Percentiles rank a stretch among this genome's conserved stretches.
These are phyloP conservation scores for Claviceps capensis DNA, from an alignment of 2,329 filamentous ascomycete genomes.

Conservation along the genomic window DNA sequence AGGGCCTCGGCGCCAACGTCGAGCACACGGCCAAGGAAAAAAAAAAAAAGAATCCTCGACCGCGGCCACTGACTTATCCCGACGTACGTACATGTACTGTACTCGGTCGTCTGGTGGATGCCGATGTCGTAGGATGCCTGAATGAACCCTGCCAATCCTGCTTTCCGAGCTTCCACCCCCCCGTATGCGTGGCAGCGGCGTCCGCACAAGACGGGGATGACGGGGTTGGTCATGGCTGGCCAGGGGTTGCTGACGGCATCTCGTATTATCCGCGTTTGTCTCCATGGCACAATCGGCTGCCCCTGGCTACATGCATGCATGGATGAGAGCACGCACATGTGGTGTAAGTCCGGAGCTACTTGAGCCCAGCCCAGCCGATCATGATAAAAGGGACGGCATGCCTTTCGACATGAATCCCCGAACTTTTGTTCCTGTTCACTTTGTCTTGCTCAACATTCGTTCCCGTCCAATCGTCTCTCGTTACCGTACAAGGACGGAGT, in stretches of 20 bases:
- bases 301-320: background rate
- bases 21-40: background rate
- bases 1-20: background rate
- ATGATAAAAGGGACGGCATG: constrained; percentile 1
- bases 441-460: background rate
- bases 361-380: background rate
- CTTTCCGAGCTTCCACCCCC: background rate
- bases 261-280: constrained; percentile 7
- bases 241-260: constrained; percentile 6
- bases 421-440: background rate
- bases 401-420: background rate
- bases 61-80: background rate
- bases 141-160: background rate
- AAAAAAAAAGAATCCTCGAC: background rate
- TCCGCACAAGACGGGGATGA: background rate
- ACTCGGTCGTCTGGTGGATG: background rate
- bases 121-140: background rate
- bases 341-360: background rate
- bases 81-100: background rate
- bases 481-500: background rate
- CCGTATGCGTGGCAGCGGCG: background rate
- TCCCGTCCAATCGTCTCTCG: constrained; percentile 1
- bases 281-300: background rate
- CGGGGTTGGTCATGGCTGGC: constrained; percentile 4
- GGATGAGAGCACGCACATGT: background rate